phyloP scores from a whole-genome alignment of 257 asterid genomes.

The Paraleonurus japonicus region DNA sequence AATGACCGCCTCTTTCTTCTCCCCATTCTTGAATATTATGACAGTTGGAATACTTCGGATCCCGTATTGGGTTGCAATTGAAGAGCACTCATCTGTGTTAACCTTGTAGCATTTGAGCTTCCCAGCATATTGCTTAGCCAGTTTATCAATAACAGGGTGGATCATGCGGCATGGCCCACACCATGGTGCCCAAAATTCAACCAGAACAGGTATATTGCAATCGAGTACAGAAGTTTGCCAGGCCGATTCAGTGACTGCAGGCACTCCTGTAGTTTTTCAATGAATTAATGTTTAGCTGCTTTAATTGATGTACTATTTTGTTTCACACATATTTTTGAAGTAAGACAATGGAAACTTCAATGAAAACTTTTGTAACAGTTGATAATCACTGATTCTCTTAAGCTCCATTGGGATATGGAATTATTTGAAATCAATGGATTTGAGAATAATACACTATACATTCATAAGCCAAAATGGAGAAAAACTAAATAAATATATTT shows the following conservation, averaged over 20 bases:
- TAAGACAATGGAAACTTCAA: neutral
- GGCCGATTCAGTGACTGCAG: conserved; percentile 46
- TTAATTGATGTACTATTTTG: neutral
- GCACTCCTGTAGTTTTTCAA: conserved; percentile 49
- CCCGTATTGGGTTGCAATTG: conserved; percentile 76
- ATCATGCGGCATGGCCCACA: conserved; percentile 98
- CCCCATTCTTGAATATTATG: conserved; percentile 73
- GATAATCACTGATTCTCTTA: neutral
- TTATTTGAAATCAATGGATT: too few species aligned
- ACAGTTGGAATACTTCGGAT: conserved; percentile 96
- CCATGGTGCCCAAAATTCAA: conserved; percentile 99
- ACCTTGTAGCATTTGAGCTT: conserved; percentile 88
- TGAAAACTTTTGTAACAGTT: neutral
- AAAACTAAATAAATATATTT: too few species aligned
- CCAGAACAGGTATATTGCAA: conserved; percentile 60
- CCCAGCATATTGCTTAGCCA: conserved; percentile 68
- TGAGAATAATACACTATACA: too few species aligned
- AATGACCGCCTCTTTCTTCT: conserved; percentile 85
- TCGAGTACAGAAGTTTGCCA: conserved; percentile 70
- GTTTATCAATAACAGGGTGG: conserved; percentile 76
- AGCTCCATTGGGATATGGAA: too few species aligned
- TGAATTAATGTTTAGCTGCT: conserved; percentile 15
- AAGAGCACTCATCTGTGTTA: conserved; percentile 78
- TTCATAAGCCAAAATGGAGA: too few species aligned
- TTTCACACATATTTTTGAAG: neutral